A percentile compares a stretch with the other conserved stretches of the same genome.
Evolutionary conservation across 2,329 filamentous ascomycete genomes (phyloP).

Genomic region (Fusarium tuaranense): DNA sequence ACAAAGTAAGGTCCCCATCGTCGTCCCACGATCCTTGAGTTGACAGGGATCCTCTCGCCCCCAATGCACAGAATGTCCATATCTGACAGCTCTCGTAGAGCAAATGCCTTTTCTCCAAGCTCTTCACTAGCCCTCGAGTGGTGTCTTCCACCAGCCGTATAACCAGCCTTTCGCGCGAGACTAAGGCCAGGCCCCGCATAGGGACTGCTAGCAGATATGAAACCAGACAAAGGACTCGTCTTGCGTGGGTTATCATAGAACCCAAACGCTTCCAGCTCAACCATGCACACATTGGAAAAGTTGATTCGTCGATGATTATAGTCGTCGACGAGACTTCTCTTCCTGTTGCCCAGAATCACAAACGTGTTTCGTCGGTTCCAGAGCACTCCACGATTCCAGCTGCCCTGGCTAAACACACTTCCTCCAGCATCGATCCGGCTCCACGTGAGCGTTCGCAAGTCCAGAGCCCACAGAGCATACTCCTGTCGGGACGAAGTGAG

Average conservation of each 20-base stretch:
- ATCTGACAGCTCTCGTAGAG: constrained; percentile 86
- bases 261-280: constrained; percentile 96
- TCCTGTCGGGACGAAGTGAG: constrained; percentile 98
- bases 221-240: constrained; percentile 81
- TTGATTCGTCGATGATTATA: constrained; percentile 99
- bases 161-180: constrained; percentile 69
- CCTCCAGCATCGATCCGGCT: constrained; percentile 95
- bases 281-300: constrained; percentile 95
- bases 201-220: constrained; percentile 83
- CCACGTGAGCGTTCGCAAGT: constrained; percentile 90
- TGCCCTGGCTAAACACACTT: constrained; percentile 94
- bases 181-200: constrained; percentile 69
- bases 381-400: constrained; percentile 95
- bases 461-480: constrained; percentile 95
- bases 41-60: constrained; percentile 92
- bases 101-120: constrained; percentile 83
- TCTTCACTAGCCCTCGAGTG: constrained; percentile 85
- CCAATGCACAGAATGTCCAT: constrained; percentile 97
- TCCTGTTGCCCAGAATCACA: constrained; percentile 93
- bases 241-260: constrained; percentile 95
- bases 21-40: constrained; percentile 86
- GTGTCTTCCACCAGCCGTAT: constrained; percentile 79
- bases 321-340: constrained; percentile 93
- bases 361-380: constrained; percentile 96
- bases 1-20: constrained; percentile 98